Conservation (phyloP, 2,329 filamentous ascomycete genomes). For the Fusarium tuaranense region DNA sequence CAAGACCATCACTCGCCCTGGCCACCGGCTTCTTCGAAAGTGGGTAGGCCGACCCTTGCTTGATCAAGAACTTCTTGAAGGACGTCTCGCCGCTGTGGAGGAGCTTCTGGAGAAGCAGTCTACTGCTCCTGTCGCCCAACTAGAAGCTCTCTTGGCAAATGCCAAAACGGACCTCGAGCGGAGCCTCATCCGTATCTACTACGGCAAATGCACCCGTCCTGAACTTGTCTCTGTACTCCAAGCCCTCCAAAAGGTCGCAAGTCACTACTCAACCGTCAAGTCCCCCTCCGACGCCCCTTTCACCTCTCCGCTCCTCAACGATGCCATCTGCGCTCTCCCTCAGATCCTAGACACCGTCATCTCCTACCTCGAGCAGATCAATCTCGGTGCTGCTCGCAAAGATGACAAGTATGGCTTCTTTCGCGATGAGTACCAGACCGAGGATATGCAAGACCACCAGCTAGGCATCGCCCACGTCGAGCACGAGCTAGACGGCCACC, state of each 20-base stretch:
- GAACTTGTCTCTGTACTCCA: constrained; percentile 90
- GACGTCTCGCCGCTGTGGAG: constrained; percentile 85
- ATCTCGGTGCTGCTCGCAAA: constrained; percentile 81
- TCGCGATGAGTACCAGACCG: constrained; percentile 85
- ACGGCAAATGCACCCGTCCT: constrained; percentile 91
- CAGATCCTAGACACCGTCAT: constrained; percentile 79
- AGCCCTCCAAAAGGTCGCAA: constrained; percentile 83
- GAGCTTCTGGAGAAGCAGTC: constrained; percentile 81
- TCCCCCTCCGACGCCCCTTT: constrained; percentile 78
- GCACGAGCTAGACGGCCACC: constrained; percentile 85
- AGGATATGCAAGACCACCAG: constrained; percentile 89
- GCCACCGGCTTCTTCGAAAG: constrained; percentile 87
- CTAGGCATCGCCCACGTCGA: constrained; percentile 92
- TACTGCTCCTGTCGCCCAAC: constrained; percentile 75
- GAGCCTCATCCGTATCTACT: constrained; percentile 94
- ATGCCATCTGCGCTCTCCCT: constrained; percentile 81
- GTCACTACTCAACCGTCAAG: constrained; percentile 78
- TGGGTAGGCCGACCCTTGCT: constrained; percentile 95
- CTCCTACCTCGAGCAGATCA: constrained; percentile 85
- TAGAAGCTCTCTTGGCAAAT: constrained; percentile 77
- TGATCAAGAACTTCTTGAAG: constrained; percentile 78
- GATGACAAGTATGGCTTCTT: constrained; percentile 98
- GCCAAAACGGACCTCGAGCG: constrained; percentile 89
- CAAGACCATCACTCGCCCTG: constrained; percentile 90
- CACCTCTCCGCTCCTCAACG: constrained; percentile 73